Conservation (phyloP, 257 asterid species). For the Knoxia roxburghii region DNA sequence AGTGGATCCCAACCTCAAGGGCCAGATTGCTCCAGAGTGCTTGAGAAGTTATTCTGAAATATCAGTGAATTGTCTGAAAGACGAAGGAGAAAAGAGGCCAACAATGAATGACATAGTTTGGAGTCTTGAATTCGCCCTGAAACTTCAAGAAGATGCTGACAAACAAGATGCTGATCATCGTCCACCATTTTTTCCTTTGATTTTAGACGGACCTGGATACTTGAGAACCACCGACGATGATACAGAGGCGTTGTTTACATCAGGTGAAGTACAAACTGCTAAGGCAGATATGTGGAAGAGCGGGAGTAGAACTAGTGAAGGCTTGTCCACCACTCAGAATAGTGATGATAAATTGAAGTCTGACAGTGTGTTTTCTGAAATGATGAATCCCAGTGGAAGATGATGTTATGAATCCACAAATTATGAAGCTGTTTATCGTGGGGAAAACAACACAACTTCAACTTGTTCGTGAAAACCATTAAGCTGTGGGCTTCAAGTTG, state of each 20-base stretch:
- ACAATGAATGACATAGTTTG: conserved; percentile 59
- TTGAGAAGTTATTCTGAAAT: conserved; percentile 37
- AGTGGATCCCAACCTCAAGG: conserved; percentile 39
- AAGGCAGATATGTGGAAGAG: not conserved
- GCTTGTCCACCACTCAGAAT: conserved; percentile 1
- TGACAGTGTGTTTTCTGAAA: too few relatives aligned
- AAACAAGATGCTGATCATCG: not conserved
- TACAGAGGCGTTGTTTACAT: conserved; percentile 21
- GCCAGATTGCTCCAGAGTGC: conserved; percentile 46
- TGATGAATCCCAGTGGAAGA: too few relatives aligned
- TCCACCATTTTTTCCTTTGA: not conserved
- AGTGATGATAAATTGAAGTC: too few relatives aligned
- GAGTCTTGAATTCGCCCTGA: conserved; percentile 56
- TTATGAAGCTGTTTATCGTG: too few relatives aligned
- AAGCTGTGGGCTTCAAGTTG: too few relatives aligned
- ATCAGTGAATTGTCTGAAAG: conserved; percentile 41
- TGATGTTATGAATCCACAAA: too few relatives aligned
- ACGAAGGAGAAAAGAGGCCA: conserved; percentile 43
- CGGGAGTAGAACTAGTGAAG: not conserved
- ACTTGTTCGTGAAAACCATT: too few relatives aligned
- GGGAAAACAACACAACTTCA: too few relatives aligned
- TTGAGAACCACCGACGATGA: conserved; percentile 22
- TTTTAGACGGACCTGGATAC: not conserved
- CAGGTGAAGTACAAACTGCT: conserved; percentile 6
- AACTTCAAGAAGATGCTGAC: conserved; percentile 49